Conservation (phyloP, 2,329 filamentous ascomycete genomes). For the Phyllosticta citribraziliensis region DNA sequence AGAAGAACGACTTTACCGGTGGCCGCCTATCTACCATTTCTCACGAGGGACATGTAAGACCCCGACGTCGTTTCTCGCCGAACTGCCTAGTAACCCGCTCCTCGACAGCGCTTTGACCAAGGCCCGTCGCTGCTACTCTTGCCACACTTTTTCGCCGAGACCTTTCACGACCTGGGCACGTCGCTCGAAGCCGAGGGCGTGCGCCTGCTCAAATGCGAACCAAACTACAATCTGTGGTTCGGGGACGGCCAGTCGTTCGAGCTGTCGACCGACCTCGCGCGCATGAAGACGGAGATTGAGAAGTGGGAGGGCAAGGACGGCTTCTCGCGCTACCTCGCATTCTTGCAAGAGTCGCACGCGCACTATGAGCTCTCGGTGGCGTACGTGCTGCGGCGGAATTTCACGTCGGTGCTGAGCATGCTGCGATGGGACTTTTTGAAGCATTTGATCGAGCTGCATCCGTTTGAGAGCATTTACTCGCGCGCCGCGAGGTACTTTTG, state of each 20-base stretch:
- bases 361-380: slow-evolving; percentile 61
- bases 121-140: slow-evolving; percentile 65
- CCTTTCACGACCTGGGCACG: slow-evolving; percentile 59
- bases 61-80: not conserved
- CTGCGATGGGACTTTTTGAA: slow-evolving; percentile 48
- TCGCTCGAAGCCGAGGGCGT: slow-evolving; percentile 57
- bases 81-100: not conserved
- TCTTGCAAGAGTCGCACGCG: slow-evolving; percentile 55
- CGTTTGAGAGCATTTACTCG: slow-evolving; percentile 60
- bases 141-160: slow-evolving; percentile 59
- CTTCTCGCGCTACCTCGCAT: slow-evolving; percentile 58
- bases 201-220: slow-evolving; percentile 59
- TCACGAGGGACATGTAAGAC: slow-evolving; percentile 45
- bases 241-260: slow-evolving; percentile 55
- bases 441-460: slow-evolving; percentile 53
- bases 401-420: slow-evolving; percentile 50
- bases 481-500: slow-evolving; percentile 58
- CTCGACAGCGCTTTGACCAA: slow-evolving; percentile 56
- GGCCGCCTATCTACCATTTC: slow-evolving; percentile 60
- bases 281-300: slow-evolving; percentile 63
- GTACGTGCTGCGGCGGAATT: slow-evolving; percentile 59
- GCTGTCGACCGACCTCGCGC: slow-evolving; percentile 56
- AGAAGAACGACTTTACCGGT: slow-evolving; percentile 65
- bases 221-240: slow-evolving; percentile 69
- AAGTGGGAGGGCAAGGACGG: slow-evolving; percentile 63